These are phyloP conservation scores for Solanum aculeatissimum DNA, from an alignment of 305 asterid species.

Conservation along the genomic window DNA sequence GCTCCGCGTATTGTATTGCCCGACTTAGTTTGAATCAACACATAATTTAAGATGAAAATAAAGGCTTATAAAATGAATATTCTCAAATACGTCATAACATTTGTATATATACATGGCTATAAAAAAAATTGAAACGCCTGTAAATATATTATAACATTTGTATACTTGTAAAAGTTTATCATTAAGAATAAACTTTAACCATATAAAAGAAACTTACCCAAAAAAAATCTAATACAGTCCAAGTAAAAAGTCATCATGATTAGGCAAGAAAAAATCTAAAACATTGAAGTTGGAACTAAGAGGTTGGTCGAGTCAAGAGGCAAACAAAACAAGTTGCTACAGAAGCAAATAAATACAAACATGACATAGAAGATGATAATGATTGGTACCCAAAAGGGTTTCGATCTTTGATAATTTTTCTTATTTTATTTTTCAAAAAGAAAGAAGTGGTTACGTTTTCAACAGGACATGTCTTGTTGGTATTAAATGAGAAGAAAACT, in stretches of 20 bases:
- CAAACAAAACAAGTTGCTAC: neutral
- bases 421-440: neutral
- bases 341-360: neutral
- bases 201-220: no score
- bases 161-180: neutral
- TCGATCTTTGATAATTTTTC: neutral
- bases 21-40: neutral
- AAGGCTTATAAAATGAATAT: neutral
- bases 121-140: neutral
- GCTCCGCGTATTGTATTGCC: neutral
- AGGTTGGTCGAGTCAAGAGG: neutral
- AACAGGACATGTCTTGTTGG: neutral
- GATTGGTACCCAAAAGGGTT: neutral
- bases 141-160: no score
- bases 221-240: neutral
- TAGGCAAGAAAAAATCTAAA: neutral
- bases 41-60: neutral
- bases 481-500: neutral
- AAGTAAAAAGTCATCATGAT: neutral
- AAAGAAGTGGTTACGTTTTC: neutral
- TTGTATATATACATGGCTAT: neutral
- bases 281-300: neutral
- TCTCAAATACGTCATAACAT: neutral
- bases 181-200: neutral
- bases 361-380: neutral